Conservation (phyloP, 2,329 filamentous ascomycete species). For the Fusarium stilboides region DNA sequence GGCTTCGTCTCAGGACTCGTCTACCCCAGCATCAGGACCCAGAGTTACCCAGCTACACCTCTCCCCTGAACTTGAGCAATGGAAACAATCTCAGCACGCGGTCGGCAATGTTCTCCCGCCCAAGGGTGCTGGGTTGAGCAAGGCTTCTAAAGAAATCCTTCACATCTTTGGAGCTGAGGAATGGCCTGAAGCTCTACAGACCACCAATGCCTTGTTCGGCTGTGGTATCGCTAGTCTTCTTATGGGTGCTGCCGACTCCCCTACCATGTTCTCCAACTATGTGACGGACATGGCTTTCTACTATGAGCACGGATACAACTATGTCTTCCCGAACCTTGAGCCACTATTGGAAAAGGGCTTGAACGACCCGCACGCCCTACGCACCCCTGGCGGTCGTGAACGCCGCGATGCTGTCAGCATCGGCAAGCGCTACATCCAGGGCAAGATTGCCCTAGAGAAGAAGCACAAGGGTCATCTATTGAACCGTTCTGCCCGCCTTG, state of each 20-base stretch:
- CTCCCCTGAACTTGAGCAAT: slow-evolving; percentile 41
- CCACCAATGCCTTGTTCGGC: slow-evolving; percentile 44
- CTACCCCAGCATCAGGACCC: slow-evolving; percentile 20
- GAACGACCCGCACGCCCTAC: slow-evolving; percentile 38
- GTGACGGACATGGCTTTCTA: slow-evolving; percentile 46
- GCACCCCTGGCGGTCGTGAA: slow-evolving; percentile 35
- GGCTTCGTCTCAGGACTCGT: slow-evolving; percentile 19
- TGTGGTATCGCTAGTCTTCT: slow-evolving; percentile 45
- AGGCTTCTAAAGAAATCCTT: slow-evolving; percentile 30
- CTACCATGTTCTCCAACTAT: slow-evolving; percentile 47
- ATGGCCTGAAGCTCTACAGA: slow-evolving; percentile 46
- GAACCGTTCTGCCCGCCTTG: slow-evolving; percentile 36
- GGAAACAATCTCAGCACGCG: slow-evolving; percentile 40
- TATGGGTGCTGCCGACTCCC: slow-evolving; percentile 43
- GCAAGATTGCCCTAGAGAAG: slow-evolving; percentile 44
- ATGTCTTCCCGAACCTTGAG: slow-evolving; percentile 44
- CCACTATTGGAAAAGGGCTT: slow-evolving; percentile 38
- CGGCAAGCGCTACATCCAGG: slow-evolving; percentile 45
- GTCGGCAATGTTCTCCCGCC: slow-evolving; percentile 42
- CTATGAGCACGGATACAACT: slow-evolving; percentile 48
- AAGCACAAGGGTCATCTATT: slow-evolving; percentile 37
- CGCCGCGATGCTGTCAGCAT: slow-evolving; percentile 42
- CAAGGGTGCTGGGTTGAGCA: slow-evolving; percentile 40
- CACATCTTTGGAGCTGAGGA: slow-evolving; percentile 34
- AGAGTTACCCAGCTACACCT: slow-evolving; percentile 36